phyloP scores from a whole-genome alignment of 768 basidiomycete species.

The Pulveroboletus ravenelii region DNA sequence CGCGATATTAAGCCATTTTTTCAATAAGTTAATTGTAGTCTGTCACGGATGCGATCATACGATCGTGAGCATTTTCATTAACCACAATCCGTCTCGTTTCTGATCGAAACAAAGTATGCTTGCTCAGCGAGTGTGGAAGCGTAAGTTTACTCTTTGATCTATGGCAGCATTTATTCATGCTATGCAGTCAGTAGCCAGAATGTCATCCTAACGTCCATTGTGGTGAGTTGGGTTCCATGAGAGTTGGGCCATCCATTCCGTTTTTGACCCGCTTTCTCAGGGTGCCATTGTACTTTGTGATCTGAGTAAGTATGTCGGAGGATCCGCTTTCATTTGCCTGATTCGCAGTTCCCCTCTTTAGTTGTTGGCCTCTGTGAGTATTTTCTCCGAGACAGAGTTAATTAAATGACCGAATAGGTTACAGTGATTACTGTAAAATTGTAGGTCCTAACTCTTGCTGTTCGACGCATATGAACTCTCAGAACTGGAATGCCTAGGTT shows the following conservation, averaged over 20 bases:
- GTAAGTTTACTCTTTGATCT: slow-evolving; percentile 31
- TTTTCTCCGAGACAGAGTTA: background rate
- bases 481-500: slow-evolving; percentile 31
- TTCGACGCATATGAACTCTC: background rate
- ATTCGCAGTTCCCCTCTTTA: background rate
- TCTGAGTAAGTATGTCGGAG: slow-evolving; percentile 36
- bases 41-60: slow-evolving; percentile 45
- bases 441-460: slow-evolving; percentile 28
- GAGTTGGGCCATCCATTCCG: background rate
- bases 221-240: slow-evolving; percentile 35
- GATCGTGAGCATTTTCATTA: slow-evolving; percentile 24
- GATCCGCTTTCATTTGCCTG: background rate
- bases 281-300: slow-evolving; percentile 35
- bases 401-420: background rate
- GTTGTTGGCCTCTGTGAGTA: slow-evolving; percentile 12
- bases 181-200: slow-evolving; percentile 41
- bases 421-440: slow-evolving; percentile 49
- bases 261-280: slow-evolving; percentile 22
- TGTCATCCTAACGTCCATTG: slow-evolving; percentile 35
- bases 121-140: slow-evolving; percentile 41
- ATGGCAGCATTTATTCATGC: slow-evolving; percentile 16
- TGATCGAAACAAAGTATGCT: slow-evolving; percentile 37
- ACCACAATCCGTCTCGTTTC: background rate
- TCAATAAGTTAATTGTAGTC: slow-evolving; percentile 32
- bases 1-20: background rate